Evolutionary conservation across 495 filamentous ascomycete genomes (phyloP).

Genomic region (Talaromyces nanjingensis): DNA sequence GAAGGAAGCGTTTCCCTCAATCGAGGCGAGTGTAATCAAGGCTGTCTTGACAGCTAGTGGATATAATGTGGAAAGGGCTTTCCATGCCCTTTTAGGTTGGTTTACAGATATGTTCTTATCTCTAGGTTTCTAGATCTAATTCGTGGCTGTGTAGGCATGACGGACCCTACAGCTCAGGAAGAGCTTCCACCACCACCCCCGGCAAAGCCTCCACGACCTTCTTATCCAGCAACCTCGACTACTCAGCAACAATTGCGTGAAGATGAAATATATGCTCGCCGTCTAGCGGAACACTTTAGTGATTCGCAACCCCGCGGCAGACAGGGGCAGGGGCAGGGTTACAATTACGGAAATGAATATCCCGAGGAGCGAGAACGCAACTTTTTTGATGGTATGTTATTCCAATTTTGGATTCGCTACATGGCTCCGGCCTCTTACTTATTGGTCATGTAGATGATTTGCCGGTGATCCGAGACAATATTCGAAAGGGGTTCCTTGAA

Average conservation of each 20-base stretch:
- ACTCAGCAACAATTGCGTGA: conserved; percentile 74
- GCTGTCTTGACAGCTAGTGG: conserved; percentile 82
- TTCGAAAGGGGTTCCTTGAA: conserved; percentile 90
- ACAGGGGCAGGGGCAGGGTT: conserved; percentile 17
- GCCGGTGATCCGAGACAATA: conserved; percentile 85
- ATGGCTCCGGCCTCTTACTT: not conserved
- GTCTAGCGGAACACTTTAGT: conserved; percentile 86
- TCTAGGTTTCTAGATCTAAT: not conserved
- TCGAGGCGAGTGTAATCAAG: conserved; percentile 77
- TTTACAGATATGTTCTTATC: not conserved
- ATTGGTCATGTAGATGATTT: conserved; percentile 62
- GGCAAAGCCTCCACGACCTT: conserved; percentile 63
- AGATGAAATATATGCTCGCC: conserved; percentile 89
- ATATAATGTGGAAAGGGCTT: conserved; percentile 86
- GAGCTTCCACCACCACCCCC: conserved; percentile 53
- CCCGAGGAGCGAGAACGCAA: conserved; percentile 64
- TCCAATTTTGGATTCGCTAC: not conserved
- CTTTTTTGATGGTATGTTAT: conserved; percentile 70
- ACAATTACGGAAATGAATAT: conserved; percentile 41
- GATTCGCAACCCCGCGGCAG: conserved; percentile 27
- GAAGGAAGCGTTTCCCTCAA: conserved; percentile 84
- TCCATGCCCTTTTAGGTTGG: conserved; percentile 86
- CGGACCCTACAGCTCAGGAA: conserved; percentile 78
- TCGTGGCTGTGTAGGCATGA: conserved; percentile 59
- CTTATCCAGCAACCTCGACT: conserved; percentile 45